Percentiles rank a stretch among this genome's conserved stretches.
These are phyloP conservation scores for Sordariomycetes sp. DNA, from an alignment of 2,329 filamentous ascomycete species.

Conservation along the genomic window DNA sequence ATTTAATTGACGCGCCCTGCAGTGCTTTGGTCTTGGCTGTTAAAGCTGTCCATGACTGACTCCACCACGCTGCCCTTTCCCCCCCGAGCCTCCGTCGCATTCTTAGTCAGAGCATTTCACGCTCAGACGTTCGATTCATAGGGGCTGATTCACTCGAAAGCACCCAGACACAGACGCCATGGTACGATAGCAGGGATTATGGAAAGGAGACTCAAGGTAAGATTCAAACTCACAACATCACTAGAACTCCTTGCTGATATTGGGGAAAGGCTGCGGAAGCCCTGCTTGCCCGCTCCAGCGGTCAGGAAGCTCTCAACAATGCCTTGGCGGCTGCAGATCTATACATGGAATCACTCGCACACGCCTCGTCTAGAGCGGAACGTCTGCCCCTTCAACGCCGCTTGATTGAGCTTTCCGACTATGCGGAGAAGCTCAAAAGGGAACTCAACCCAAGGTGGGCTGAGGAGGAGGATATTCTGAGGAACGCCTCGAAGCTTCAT, in stretches of 20 bases:
- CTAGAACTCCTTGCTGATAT: not conserved
- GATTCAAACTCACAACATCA: slow-evolving; percentile 2
- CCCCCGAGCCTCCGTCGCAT: too few relatives aligned
- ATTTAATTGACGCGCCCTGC: too few relatives aligned
- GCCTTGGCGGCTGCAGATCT: slow-evolving; percentile 71
- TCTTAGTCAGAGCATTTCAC: too few relatives aligned
- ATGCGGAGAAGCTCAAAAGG: slow-evolving; percentile 68
- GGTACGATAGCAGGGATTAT: slow-evolving; percentile 12
- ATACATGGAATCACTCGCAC: slow-evolving; percentile 66
- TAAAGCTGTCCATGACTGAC: too few relatives aligned
- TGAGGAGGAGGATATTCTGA: slow-evolving; percentile 40
- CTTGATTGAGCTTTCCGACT: slow-evolving; percentile 59
- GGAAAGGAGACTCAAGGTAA: slow-evolving; percentile 28
- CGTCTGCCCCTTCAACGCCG: slow-evolving; percentile 58
- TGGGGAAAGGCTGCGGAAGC: slow-evolving; percentile 26
- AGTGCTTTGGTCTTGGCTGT: too few relatives aligned
- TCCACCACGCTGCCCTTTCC: too few relatives aligned
- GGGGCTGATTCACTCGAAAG: too few relatives aligned
- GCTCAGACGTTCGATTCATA: too few relatives aligned
- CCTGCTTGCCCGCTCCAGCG: slow-evolving; percentile 22
- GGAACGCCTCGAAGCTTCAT: slow-evolving; percentile 71
- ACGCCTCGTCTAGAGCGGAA: slow-evolving; percentile 52
- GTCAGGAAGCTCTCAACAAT: slow-evolving; percentile 57
- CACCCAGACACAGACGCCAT: not conserved
- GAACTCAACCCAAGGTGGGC: slow-evolving; percentile 6